Evolutionary conservation across 202 grass and related monocot species (phyloP), one percentile per base, ranked within the genome.

Genomic region (Carex sylvatica): DNA sequence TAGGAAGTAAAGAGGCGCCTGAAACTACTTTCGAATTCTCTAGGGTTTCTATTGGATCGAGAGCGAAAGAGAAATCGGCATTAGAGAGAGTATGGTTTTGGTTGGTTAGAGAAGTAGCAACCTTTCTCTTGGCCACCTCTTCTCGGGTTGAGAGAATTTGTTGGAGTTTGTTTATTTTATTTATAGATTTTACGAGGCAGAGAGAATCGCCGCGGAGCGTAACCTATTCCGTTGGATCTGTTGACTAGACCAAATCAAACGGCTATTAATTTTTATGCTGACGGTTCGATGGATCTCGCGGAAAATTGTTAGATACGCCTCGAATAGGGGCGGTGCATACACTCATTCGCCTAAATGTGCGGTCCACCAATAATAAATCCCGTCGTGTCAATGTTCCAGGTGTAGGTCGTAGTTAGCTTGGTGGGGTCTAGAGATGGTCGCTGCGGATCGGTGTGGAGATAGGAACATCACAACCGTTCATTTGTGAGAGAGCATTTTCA

Each of bases 21-120:
- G 19, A 6, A 28, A 64, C 46, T 36, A 68, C 19, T 38, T 33
- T 3, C 60, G 42, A 80, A 87, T 80, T 83, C 78, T 62, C 22
- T 85, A 87, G 74, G 78, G 72, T 85, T 91, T 67, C n/a, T 67
- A 71, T 15, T 38, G 82, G 76, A 94, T 92, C 85, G 80, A 64
- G 42, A 64, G 61, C 0, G 6, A 68, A 70, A 74, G 83, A 68
- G 33, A 82, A 51, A 51, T 67, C 56, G 18, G 2, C 83, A 84
- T 78, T 70, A 70, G 40, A 54, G 19, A 56, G 52, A 70, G 8
- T 33, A 16, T 33, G 18, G 36, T 64, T 23, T 28, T 33, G 18
- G 36, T 64, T 23, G 26, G 46, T 82, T 65, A 38, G 65, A 38
- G 60, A 63, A 11, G 54, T 24, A 70, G 51, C 28, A 66, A 51